Base-by-base conservation (phyloP, 2,329 filamentous ascomycete species). In the Epichloe bromicola region DNA sequence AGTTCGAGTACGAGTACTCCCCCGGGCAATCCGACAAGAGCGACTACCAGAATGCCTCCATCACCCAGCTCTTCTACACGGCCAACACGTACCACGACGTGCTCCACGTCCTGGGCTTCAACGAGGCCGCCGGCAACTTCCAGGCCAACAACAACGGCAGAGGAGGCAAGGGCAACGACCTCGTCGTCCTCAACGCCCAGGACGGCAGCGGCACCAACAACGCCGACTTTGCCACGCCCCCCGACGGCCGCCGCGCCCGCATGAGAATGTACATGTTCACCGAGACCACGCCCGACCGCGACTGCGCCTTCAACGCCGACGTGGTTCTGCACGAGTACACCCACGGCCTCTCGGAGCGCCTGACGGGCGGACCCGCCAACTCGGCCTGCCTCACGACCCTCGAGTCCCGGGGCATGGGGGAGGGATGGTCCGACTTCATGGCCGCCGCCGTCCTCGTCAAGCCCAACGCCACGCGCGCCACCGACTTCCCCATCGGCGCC, bases 321-420 rank as follows among this genome's bases (percentile, higher is more conserved):
- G 75, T 82, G 17, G 69, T 83, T 20, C 74, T 82, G 54, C 79
- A 82, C 66, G 76, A 79, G 59, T 79, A 74, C 59, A 76, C 71
- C 1, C 75, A 79, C 63, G 73, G 73, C 26, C 52, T 82, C 8
- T 79, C 76, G 14, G 80, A 68, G 1, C 26, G 26, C 10, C 26
- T 30, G 26, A 30, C 26, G 1, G 26, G 26, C 7, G 26, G 26
- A 1, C 77, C 78, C 0, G 65, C 67, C 44, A 82, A 80, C 67
- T 64, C 58, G 30, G 67, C 61, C 46, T 80, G 76, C 55, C 66
- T 79, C 15, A 59, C 50, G 12, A 61, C 68, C 11, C 57, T 67
- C n/a, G 75, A 80, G 53, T 64, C 72, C 1, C 71, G 74, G 8
- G 76, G 77, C 39, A 78, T 80, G 76, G 76, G 36, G 36, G 77